phyloP scores from a whole-genome alignment of 768 basidiomycete species.

The Pulveroboletus sp. region DNA sequence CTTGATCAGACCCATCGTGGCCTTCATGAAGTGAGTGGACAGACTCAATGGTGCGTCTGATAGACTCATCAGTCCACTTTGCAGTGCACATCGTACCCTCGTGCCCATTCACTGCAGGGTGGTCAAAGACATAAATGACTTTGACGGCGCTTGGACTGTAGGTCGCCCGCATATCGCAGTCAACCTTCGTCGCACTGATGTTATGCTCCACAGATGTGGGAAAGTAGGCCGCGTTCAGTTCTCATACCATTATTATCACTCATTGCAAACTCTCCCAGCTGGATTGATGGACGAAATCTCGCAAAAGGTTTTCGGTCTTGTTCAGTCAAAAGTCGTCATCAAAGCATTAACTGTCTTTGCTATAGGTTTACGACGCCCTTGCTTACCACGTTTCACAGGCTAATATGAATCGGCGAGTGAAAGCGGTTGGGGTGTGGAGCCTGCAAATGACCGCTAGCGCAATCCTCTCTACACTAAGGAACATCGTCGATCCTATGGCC shows the following conservation, averaged over 20 bases:
- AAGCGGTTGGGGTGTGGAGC: conserved; percentile 90
- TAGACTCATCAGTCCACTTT: conserved; percentile 4
- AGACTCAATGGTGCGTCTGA: not conserved
- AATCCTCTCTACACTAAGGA: conserved; percentile 74
- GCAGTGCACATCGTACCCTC: conserved; percentile 86
- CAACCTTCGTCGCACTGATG: not conserved
- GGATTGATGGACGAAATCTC: conserved; percentile 91
- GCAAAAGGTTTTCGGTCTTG: conserved; percentile 50
- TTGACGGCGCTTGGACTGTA: conserved; percentile 96
- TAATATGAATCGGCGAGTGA: conserved; percentile 84
- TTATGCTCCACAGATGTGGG: conserved; percentile 67
- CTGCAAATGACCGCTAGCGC: conserved; percentile 89
- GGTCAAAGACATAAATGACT: conserved; percentile 76
- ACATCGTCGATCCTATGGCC: conserved; percentile 63
- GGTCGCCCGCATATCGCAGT: conserved; percentile 27
- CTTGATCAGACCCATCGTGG: conserved; percentile 90
- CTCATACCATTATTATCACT: not conserved
- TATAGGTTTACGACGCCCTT: conserved; percentile 84
- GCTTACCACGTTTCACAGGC: conserved; percentile 92
- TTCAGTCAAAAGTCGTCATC: not conserved
- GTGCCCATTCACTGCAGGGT: conserved; percentile 92
- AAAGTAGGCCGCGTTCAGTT: conserved; percentile 52
- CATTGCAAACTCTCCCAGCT: conserved; percentile 43
- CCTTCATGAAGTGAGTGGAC: conserved; percentile 87
- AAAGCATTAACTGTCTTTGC: not conserved